phyloP scores from a whole-genome alignment of 495 filamentous ascomycete species.

The Physcia stellaris region DNA sequence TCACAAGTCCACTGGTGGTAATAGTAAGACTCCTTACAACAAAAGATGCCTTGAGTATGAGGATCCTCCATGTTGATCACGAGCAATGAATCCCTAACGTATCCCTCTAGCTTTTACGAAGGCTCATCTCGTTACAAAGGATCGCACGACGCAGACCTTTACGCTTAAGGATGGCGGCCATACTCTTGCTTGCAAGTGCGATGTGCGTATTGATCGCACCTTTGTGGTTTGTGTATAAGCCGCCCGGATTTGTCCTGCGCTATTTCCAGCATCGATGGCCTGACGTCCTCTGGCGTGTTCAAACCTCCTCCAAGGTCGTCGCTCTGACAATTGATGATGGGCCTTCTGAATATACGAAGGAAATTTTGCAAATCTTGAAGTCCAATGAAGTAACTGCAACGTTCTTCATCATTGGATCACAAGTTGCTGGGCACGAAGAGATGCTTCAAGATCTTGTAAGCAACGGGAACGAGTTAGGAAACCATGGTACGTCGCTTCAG shows the following conservation, averaged over 20 bases:
- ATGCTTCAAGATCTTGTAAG: slow-evolving; percentile 47
- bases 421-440: slow-evolving; percentile 47
- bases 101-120: too few relatives aligned
- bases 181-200: slow-evolving; percentile 32
- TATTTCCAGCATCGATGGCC: slow-evolving; percentile 59
- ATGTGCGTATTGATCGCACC: slow-evolving; percentile 36
- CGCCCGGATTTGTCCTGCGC: slow-evolving; percentile 48
- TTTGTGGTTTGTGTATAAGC: slow-evolving; percentile 60
- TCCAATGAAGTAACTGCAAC: slow-evolving; percentile 48
- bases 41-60: too few relatives aligned
- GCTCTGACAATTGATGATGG: slow-evolving; percentile 79
- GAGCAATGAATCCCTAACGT: too few relatives aligned
- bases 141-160: slow-evolving; percentile 31
- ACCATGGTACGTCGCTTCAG: slow-evolving; percentile 36
- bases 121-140: too few relatives aligned
- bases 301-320: slow-evolving; percentile 42
- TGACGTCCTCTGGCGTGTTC: slow-evolving; percentile 58
- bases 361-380: slow-evolving; percentile 52
- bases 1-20: too few relatives aligned
- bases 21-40: too few relatives aligned
- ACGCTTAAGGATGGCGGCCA: slow-evolving; percentile 38
- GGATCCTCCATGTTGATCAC: too few relatives aligned
- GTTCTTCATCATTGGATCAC: slow-evolving; percentile 68
- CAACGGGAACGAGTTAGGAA: slow-evolving; percentile 57
- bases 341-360: slow-evolving; percentile 56